Evolutionary conservation across 2,329 filamentous ascomycete genomes (phyloP), one percentile per base, ranked within the genome.

Genomic region (Annulohypoxylon truncatum): DNA sequence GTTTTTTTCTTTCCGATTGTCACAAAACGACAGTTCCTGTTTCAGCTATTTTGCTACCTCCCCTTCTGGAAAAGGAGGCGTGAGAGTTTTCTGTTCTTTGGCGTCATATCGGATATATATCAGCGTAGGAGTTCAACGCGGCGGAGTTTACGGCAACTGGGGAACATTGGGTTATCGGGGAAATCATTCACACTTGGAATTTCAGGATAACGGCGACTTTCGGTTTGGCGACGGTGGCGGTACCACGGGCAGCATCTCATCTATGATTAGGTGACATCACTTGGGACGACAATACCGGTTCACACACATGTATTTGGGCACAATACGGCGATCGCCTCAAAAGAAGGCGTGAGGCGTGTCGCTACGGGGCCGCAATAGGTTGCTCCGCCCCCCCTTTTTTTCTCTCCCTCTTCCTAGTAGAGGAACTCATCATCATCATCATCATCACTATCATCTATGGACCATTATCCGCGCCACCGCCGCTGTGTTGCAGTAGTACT

Each of bases 51-150:
- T 7, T 60, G 15, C 53, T 47, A 20, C 53, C 18, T 47, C 22
- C 46, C 59, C 40, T 56, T 62, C 42, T 46, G 18, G 28, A 56
- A 66, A 68, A 66, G 26, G 38, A 51, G 53, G 42, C 24, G 44
- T 42, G 29, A 48, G 18, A 38, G 55, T 69, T 63, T 71, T 68
- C 31, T 68, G 63, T 71, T 71, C 64, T 69, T 71, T 68, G 64
- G 72, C 67, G 66, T 68, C 62, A 71, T 58, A 68, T 70, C 44
- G 68, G 70, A 73, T 70, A 73, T 70, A 73, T 76, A 74, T 73
- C 67, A 77, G 75, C 75, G 74, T 68, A 67, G 75, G 75, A 76
- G 75, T 74, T 74, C 50, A 67, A 64, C 64, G 67, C 64, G 66
- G 62, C 51, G 69, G 69, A 71, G 68, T 70, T 73, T 58, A 69